Evolutionary conservation across 306 rosid genomes (phyloP), one percentile per base, ranked within the genome.

Genomic region (Cucumis cinereus): DNA sequence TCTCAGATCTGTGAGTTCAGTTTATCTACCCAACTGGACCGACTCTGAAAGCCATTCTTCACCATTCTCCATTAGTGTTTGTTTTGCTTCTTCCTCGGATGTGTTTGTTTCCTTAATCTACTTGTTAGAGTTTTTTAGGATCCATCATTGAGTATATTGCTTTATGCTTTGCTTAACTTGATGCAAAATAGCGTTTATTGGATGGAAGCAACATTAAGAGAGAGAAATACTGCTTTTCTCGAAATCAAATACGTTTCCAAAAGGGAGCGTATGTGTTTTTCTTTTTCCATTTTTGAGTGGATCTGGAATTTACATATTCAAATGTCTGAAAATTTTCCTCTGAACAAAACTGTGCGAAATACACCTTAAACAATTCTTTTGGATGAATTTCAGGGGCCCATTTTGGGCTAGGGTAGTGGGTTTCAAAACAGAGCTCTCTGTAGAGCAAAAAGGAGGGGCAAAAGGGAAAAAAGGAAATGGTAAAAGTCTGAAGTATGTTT

Each of bases 401-500:
- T 70, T 28, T 50, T 71, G 76, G 60, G 56, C 4, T n/a, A 38
- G 24, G 10, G 49, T 63, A 63, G 73, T 40, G 73, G 30, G 73
- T 66, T 64, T 40, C 73, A 38, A 38, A 36, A 66, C 15, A 36
- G 49, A 10, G 16, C 23, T 66, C 35, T 28, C 60, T 71, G 59
- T 71, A 24, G 76, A 14, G 59, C 26, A 26, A 49, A 71, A 71
- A 71, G 76, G 75, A 71, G 58, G 59, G 40, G 59, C 40, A 49
- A 49, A 71, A 71, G 58, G 75, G 75, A 50, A 47, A 23, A 71
- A 49, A 30, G 76, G 41, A 50, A 17, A 45, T 64, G 55, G 55
- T 20, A 24, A 43, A 70, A 70, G 40, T 70, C 35, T 49, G 75
- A 28, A 70, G 23, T 49, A 15, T 24, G 89, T 77, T 81, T 40